Evolutionary conservation across 2,329 filamentous ascomycete genomes (phyloP).

Genomic region (Pseudofabraea citricarpa): DNA sequence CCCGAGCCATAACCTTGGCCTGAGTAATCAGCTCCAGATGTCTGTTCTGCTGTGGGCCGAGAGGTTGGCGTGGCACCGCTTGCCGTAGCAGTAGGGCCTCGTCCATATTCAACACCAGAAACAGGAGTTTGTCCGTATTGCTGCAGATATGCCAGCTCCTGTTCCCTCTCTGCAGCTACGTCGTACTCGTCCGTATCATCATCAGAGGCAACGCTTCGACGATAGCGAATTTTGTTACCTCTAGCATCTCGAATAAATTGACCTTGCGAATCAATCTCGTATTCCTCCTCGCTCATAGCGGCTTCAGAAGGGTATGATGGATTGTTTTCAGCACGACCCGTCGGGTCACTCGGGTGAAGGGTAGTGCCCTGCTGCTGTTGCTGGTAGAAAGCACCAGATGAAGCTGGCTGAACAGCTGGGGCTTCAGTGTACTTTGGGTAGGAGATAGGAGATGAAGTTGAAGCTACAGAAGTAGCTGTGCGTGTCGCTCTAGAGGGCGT

Average conservation of each 20-base stretch:
- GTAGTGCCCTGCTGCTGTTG: constrained; percentile 35
- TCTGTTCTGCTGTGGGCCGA: constrained; percentile 11
- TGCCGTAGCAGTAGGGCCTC: constrained; percentile 14
- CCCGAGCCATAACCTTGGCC: constrained; percentile 61
- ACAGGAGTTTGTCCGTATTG: constrained; percentile 18
- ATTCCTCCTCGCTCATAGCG: constrained; percentile 67
- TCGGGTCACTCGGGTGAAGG: constrained; percentile 30
- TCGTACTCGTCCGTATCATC: constrained; percentile 53
- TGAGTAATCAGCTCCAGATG: constrained; percentile 52
- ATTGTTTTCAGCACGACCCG: constrained; percentile 38
- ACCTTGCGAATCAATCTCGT: constrained; percentile 57
- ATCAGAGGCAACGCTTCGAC: constrained; percentile 44
- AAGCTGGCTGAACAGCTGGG: constrained; percentile 37
- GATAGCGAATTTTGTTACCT: constrained; percentile 52
- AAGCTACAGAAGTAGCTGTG: constrained; percentile 12
- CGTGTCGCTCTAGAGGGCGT: constrained; percentile 21
- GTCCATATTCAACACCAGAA: constrained; percentile 22
- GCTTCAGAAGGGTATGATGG: constrained; percentile 45
- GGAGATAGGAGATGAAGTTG: constrained; percentile 12
- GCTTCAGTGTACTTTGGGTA: constrained; percentile 35
- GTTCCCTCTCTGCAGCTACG: constrained; percentile 28
- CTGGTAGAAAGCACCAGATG: constrained; percentile 36
- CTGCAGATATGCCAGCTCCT: constrained; percentile 18
- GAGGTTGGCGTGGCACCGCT: constrained; percentile 9
- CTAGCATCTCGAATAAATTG: constrained; percentile 56